Conservation (phyloP, 2,329 filamentous ascomycete species). For the Aspergillus japonicus region DNA sequence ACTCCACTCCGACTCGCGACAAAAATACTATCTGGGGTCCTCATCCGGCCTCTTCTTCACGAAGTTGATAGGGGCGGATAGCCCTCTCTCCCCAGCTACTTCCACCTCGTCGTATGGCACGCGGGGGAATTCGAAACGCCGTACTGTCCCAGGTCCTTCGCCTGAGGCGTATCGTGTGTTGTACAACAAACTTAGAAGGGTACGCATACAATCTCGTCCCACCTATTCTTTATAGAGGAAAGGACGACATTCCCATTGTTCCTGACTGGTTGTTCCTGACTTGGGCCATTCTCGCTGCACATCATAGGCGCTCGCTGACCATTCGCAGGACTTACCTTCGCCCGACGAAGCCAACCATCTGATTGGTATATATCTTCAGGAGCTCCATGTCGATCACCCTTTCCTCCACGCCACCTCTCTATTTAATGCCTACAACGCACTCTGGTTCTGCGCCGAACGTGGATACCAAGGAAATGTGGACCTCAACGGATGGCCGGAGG, state of each 20-base stretch:
- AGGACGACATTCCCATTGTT: too few relatives aligned
- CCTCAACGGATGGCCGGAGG: constrained; percentile 26
- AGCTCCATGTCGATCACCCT: constrained; percentile 33
- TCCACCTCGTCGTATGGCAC: not conserved
- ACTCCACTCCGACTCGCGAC: constrained; percentile 39
- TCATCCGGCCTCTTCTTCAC: constrained; percentile 40
- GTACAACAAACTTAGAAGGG: constrained; percentile 13
- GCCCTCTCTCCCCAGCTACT: not conserved
- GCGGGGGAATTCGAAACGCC: not conserved
- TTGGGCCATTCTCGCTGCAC: not conserved
- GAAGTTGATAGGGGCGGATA: constrained; percentile 23
- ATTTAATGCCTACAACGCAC: constrained; percentile 24
- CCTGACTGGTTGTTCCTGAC: too few relatives aligned
- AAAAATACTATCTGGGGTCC: constrained; percentile 40
- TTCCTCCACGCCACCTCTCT: constrained; percentile 30
- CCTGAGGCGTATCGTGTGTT: constrained; percentile 6
- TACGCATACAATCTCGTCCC: not conserved
- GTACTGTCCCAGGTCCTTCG: not conserved
- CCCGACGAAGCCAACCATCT: constrained; percentile 26
- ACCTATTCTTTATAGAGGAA: too few relatives aligned
- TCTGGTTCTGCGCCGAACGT: constrained; percentile 23
- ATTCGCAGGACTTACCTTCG: constrained; percentile 22
- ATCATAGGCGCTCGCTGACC: not conserved
- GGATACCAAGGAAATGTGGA: constrained; percentile 17
- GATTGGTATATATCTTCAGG: constrained; percentile 26